phyloP scores from a whole-genome alignment of 139 green algal genomes.

The Picochlorum sp. region DNA sequence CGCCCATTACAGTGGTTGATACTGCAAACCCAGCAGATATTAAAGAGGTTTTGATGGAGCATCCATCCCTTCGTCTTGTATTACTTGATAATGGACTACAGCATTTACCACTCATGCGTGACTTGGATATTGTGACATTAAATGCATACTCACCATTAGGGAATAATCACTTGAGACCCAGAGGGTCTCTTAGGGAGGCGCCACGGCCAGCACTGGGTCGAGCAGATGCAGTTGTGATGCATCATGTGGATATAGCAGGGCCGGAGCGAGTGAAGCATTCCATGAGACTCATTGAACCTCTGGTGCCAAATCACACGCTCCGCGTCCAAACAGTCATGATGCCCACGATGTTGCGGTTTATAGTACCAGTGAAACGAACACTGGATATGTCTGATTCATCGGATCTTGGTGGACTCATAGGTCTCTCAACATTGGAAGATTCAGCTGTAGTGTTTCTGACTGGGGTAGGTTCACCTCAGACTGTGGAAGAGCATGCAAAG shows the following conservation, averaged over 20 bases:
- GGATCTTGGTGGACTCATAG: constrained; percentile 10
- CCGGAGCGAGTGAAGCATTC: constrained; percentile 10
- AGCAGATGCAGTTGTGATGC: constrained; percentile 23
- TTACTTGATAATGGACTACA: constrained; percentile 32
- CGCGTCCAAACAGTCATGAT: constrained; percentile 16
- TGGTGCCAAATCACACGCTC: constrained; percentile 26
- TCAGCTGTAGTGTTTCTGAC: constrained; percentile 25
- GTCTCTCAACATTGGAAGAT: constrained; percentile 2
- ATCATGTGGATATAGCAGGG: constrained; percentile 23
- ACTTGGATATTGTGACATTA: constrained; percentile 31
- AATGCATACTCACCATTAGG: constrained; percentile 26
- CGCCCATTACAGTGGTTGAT: constrained; percentile 8
- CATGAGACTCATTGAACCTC: neutral
- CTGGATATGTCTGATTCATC: constrained; percentile 7
- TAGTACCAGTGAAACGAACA: constrained; percentile 10
- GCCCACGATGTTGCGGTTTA: constrained; percentile 14
- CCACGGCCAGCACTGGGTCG: constrained; percentile 18
- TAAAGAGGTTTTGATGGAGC: constrained; percentile 9
- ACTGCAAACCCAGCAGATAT: neutral
- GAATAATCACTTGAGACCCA: constrained; percentile 29
- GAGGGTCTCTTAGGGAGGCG: constrained; percentile 26
- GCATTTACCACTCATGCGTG: constrained; percentile 22
- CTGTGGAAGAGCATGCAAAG: constrained; percentile 19
- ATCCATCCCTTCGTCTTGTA: constrained; percentile 16
- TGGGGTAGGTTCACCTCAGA: constrained; percentile 23